These are phyloP conservation scores for Pseudogymnoascus sp. DNA, from an alignment of 2,329 filamentous ascomycete genomes.

Conservation along the genomic window DNA sequence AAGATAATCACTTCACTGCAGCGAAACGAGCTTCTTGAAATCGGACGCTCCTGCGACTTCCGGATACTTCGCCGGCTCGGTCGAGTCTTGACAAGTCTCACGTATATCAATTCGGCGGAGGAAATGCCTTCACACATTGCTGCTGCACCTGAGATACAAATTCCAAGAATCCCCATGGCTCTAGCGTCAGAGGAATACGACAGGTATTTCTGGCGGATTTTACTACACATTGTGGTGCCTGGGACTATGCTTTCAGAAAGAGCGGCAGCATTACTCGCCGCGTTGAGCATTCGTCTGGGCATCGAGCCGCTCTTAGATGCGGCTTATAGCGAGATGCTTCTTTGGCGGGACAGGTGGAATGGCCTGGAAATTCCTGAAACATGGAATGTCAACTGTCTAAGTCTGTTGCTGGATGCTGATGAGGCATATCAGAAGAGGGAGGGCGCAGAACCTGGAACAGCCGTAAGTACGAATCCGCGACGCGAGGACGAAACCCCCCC, in stretches of 20 bases:
- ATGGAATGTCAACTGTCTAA: background rate
- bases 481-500: background rate
- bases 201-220: background rate
- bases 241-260: background rate
- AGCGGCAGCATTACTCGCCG: background rate
- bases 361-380: background rate
- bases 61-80: conserved; percentile 41
- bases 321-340: background rate
- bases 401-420: background rate
- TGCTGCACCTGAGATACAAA: background rate
- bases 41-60: conserved; percentile 43
- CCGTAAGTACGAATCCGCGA: background rate
- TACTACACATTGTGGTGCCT: background rate
- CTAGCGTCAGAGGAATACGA: background rate
- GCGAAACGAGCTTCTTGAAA: conserved; percentile 42
- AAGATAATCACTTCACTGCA: conserved; percentile 32
- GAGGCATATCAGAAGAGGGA: background rate
- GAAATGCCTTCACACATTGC: background rate
- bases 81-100: conserved; percentile 39
- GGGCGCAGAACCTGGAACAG: background rate
- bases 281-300: background rate
- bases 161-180: background rate
- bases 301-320: background rate
- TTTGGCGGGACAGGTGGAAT: background rate
- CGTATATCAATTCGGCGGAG: background rate